Conservation (phyloP, 1,139 yeast species). For the Geotrichum histeridarum region DNA sequence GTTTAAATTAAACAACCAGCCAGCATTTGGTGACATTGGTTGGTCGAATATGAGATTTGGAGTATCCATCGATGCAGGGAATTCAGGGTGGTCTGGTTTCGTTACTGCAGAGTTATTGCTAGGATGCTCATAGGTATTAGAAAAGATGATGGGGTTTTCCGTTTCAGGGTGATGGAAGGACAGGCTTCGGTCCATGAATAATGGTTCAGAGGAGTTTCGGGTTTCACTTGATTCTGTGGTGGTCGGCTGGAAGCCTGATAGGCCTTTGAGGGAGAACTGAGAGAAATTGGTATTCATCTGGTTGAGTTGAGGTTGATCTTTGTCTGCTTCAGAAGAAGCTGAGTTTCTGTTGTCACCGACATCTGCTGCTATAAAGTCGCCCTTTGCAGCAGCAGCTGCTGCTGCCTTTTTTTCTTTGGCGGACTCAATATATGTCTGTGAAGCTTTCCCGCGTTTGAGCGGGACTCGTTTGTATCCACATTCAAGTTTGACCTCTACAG, state of each 20-base stretch:
- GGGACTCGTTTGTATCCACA: constrained; percentile 41
- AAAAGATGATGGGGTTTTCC: neutral
- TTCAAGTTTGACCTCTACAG: constrained; percentile 26
- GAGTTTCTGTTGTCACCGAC: constrained; percentile 13
- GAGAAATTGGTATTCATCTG: constrained; percentile 1
- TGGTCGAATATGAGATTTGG: constrained; percentile 7
- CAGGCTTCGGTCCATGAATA: neutral
- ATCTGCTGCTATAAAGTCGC: constrained; percentile 12
- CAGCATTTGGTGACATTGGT: constrained; percentile 5
- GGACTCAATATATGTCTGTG: constrained; percentile 28
- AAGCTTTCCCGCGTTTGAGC: constrained; percentile 41
- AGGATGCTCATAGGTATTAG: neutral
- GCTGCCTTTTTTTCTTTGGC: constrained; percentile 20
- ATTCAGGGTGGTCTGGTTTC: neutral
- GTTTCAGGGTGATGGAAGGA: neutral
- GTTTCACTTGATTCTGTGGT: neutral
- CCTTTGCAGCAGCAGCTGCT: constrained; percentile 6
- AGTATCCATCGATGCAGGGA: neutral
- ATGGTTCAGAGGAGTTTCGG: neutral
- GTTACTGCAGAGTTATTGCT: neutral
- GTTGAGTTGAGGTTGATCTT: constrained; percentile 6
- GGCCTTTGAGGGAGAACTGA: constrained; percentile 5
- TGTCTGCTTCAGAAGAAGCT: constrained; percentile 1
- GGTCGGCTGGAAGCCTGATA: constrained; percentile 7
- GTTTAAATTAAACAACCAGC: constrained; percentile 7